A percentile compares a stretch with the other conserved stretches of the same genome.
Conservation (phyloP, 2,329 filamentous ascomycete species). For the Dactylonectria estremocensis region DNA sequence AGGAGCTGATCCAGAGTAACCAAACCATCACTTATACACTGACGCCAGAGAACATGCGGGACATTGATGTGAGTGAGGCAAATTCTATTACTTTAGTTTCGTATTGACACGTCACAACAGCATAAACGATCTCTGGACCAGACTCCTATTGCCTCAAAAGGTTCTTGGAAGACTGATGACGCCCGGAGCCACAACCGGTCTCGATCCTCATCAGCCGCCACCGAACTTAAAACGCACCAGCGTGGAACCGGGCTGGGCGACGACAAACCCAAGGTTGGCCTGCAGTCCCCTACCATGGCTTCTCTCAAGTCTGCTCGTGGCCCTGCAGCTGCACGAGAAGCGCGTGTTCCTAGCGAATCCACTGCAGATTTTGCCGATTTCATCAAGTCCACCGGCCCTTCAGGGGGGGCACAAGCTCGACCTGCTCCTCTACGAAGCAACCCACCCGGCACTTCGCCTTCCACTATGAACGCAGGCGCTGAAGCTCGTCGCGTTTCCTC, state of each 20-base stretch:
- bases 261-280: conserved; percentile 42
- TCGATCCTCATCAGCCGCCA: conserved; percentile 64
- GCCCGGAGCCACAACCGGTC: conserved; percentile 59
- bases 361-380: conserved; percentile 90
- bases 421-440: conserved; percentile 53
- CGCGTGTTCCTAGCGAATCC: conserved; percentile 79
- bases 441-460: conserved; percentile 33
- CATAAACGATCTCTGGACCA: conserved; percentile 60
- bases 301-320: conserved; percentile 39
- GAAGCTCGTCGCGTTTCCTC: conserved; percentile 58
- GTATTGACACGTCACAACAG: conserved; percentile 49
- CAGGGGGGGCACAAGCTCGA: conserved; percentile 58
- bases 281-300: conserved; percentile 38
- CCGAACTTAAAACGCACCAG: conserved; percentile 50
- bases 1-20: conserved; percentile 85
- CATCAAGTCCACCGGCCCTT: conserved; percentile 86
- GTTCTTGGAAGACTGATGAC: conserved; percentile 65
- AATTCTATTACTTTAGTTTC: too few species aligned
- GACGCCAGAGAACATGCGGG: conserved; percentile 84
- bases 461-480: conserved; percentile 53
- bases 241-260: conserved; percentile 34
- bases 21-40: conserved; percentile 88
- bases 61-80: conserved; percentile 74
- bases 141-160: conserved; percentile 60
- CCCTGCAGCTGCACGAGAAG: conserved; percentile 74